phyloP scores from a whole-genome alignment of 2,329 filamentous ascomycete genomes.

The Phyllosticta paracitricarpa region DNA sequence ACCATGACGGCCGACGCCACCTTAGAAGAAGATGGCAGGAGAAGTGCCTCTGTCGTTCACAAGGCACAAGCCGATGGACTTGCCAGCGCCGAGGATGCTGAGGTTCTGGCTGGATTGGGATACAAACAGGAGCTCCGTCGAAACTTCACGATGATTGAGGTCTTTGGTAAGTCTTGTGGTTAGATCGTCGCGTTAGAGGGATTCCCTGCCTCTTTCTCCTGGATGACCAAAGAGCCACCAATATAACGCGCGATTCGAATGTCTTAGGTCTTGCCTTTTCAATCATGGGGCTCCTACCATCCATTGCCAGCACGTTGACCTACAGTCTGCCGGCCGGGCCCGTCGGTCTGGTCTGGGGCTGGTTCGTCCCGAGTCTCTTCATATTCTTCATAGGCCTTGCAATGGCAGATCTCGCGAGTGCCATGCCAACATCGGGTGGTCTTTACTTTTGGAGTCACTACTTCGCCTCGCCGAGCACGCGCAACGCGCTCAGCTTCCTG shows the following conservation, averaged over 20 bases:
- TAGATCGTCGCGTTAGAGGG: no score
- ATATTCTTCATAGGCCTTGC: constrained; percentile 52
- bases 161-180: constrained; percentile 34
- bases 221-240: constrained; percentile 14
- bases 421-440: constrained; percentile 50
- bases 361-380: constrained; percentile 48
- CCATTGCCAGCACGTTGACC: constrained; percentile 48
- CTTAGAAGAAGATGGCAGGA: neutral
- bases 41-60: neutral
- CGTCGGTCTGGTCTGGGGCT: constrained; percentile 52
- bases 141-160: constrained; percentile 52
- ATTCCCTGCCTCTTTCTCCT: neutral
- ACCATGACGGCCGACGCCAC: neutral
- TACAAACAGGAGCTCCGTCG: constrained; percentile 53
- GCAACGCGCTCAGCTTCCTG: constrained; percentile 49
- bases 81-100: constrained; percentile 30
- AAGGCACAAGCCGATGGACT: constrained; percentile 17
- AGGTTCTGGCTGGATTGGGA: constrained; percentile 22
- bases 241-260: constrained; percentile 4
- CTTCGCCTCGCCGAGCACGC: constrained; percentile 44
- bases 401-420: constrained; percentile 37
- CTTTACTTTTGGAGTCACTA: constrained; percentile 53
- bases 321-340: constrained; percentile 52
- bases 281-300: constrained; percentile 52
- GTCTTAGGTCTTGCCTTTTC: constrained; percentile 25